Evolutionary conservation across 2,329 filamentous ascomycete genomes (phyloP).

Genomic region (Colletotrichum brevisporum): DNA sequence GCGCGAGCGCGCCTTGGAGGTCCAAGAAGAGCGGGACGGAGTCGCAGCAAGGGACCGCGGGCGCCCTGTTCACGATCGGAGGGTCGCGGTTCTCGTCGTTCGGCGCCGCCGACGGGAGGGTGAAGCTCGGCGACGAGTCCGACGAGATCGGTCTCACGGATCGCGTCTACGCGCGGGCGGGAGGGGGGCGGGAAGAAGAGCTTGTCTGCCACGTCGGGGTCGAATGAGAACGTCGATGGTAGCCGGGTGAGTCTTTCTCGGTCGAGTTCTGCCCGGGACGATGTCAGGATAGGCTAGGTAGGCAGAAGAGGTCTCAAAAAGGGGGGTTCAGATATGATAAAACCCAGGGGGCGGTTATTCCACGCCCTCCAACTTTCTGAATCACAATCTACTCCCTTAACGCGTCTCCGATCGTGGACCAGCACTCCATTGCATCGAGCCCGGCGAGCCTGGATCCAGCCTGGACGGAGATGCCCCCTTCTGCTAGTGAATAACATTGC

Average conservation of each 20-base stretch:
- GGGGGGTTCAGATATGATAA: no score
- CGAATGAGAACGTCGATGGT: constrained; percentile 42
- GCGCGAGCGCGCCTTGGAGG: constrained; percentile 16
- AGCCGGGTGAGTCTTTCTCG: background rate
- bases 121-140: constrained; percentile 14
- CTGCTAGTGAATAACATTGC: no score
- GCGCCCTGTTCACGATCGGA: constrained; percentile 27
- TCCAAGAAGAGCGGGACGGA: background rate
- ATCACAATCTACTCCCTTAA: no score
- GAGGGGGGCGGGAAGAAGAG: background rate
- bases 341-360: no score
- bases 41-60: constrained; percentile 20
- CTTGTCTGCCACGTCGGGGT: background rate
- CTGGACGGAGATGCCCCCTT: no score
- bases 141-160: constrained; percentile 35
- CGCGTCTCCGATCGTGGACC: no score
- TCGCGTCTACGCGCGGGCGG: background rate
- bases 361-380: no score
- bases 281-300: background rate
- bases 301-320: no score
- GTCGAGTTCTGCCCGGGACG: constrained; percentile 1
- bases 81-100: constrained; percentile 26
- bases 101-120: constrained; percentile 2
- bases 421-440: no score
- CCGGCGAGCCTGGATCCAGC: no score